These are phyloP conservation scores for Melanogaster broomeanus DNA, from an alignment of 768 basidiomycete species.

Conservation along the genomic window DNA sequence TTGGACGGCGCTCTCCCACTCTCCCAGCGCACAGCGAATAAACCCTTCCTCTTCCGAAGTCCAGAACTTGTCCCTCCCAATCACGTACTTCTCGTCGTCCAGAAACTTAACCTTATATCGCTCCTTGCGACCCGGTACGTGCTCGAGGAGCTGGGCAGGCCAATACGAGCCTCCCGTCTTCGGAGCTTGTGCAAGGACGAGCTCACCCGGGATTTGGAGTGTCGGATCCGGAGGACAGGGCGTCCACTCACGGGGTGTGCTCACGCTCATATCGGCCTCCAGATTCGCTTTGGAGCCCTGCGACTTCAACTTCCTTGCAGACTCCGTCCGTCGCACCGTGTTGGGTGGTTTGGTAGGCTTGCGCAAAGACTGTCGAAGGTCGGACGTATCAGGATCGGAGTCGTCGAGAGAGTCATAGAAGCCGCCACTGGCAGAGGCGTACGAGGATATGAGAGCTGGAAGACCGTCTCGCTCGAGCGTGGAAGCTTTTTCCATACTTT, in stretches of 20 bases:
- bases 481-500: conserved; percentile 44
- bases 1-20: conserved; percentile 48
- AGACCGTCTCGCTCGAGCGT: conserved; percentile 50
- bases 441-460: conserved; percentile 40
- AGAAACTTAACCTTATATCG: conserved; percentile 62
- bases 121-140: conserved; percentile 40
- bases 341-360: conserved; percentile 2
- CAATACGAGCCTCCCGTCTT: conserved; percentile 49
- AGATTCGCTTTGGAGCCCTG: conserved; percentile 18
- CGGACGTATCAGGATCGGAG: conserved; percentile 18
- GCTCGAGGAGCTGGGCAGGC: conserved; percentile 64
- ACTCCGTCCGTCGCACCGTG: conserved; percentile 8
- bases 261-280: conserved; percentile 10
- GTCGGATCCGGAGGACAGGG: conserved; percentile 48
- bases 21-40: conserved; percentile 60
- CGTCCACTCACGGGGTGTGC: conserved; percentile 28
- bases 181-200: conserved; percentile 51
- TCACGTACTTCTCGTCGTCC: conserved; percentile 46
- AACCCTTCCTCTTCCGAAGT: conserved; percentile 62
- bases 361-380: conserved; percentile 5
- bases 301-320: conserved; percentile 14
- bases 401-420: conserved; percentile 30
- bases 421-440: conserved; percentile 18
- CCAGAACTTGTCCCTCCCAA: conserved; percentile 55
- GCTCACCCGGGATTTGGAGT: conserved; percentile 67